Percentiles rank a stretch among this genome's conserved stretches.
These are phyloP conservation scores for Umbelopsis ramanniana DNA, from an alignment of 192 early-diverging fungal species.

Conservation along the genomic window DNA sequence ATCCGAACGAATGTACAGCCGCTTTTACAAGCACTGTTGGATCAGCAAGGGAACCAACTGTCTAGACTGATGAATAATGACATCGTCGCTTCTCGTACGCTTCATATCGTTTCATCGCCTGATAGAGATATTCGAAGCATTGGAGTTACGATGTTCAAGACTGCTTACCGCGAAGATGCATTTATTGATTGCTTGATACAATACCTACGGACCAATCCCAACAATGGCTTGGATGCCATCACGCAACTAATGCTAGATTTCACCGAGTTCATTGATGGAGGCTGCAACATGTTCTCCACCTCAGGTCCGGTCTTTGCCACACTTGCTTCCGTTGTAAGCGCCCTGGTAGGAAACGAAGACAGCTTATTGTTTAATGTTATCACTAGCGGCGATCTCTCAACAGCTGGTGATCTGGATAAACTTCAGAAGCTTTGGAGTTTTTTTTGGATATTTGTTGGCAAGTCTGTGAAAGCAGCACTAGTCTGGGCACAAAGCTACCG, in stretches of 20 bases:
- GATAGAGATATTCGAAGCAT: constrained; percentile 21
- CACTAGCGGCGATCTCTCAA: neutral
- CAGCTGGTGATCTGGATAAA: constrained; percentile 15
- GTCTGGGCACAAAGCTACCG: constrained; percentile 29
- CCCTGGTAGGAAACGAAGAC: neutral
- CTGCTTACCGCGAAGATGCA: constrained; percentile 18
- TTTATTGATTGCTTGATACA: constrained; percentile 6
- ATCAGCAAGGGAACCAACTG: constrained; percentile 6
- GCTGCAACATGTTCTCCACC: constrained; percentile 1
- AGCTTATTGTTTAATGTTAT: neutral
- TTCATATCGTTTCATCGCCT: neutral
- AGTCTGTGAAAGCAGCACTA: constrained; percentile 14
- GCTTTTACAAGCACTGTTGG: constrained; percentile 5
- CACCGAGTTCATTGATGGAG: constrained; percentile 9
- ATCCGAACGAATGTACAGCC: neutral
- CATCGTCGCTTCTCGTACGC: neutral
- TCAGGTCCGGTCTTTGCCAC: neutral
- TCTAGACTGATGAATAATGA: neutral
- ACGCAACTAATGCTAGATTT: constrained; percentile 2
- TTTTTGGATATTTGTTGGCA: constrained; percentile 27
- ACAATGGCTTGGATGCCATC: constrained; percentile 11
- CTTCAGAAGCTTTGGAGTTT: constrained; percentile 29
- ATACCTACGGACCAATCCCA: constrained; percentile 1
- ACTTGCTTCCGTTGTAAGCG: neutral
- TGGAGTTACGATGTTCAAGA: constrained; percentile 9